Percentiles rank a stretch among this genome's conserved stretches.
These are phyloP conservation scores for Echium plantagineum DNA, from an alignment of 257 asterid genomes.

Conservation along the genomic window DNA sequence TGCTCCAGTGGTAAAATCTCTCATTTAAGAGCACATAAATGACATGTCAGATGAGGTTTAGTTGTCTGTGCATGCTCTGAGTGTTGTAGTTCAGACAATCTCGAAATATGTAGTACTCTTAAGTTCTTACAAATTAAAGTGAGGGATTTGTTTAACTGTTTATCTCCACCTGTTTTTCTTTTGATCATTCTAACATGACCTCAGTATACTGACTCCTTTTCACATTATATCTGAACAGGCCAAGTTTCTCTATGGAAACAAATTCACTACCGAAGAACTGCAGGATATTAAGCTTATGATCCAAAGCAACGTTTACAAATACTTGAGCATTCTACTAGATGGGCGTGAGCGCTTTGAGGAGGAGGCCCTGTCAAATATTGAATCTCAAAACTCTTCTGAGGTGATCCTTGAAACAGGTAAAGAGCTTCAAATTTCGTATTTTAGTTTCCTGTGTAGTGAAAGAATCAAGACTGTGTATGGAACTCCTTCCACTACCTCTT, in stretches of 20 bases:
- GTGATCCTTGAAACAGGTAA: constrained; percentile 30
- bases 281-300: constrained; percentile 42
- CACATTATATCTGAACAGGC: constrained; percentile 29
- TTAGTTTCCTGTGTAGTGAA: not conserved
- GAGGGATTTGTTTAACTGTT: not conserved
- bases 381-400: constrained; percentile 13
- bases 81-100: not conserved
- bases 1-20: not conserved
- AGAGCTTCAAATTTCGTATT: not conserved
- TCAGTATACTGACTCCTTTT: not conserved
- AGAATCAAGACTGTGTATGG: not conserved
- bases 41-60: no score
- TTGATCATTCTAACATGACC: not conserved
- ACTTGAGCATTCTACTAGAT: constrained; percentile 48
- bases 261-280: constrained; percentile 42
- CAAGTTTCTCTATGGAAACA: constrained; percentile 36
- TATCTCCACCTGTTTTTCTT: not conserved
- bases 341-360: constrained; percentile 57
- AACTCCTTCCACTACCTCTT: not conserved
- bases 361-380: constrained; percentile 21
- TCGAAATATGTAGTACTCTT: not conserved
- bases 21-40: not conserved
- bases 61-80: not conserved
- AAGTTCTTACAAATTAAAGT: not conserved
- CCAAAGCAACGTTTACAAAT: constrained; percentile 41